Evolutionary conservation across 495 filamentous ascomycete genomes (phyloP), one percentile per base, ranked within the genome.

Genomic region (Aspergillus homomorphus): DNA sequence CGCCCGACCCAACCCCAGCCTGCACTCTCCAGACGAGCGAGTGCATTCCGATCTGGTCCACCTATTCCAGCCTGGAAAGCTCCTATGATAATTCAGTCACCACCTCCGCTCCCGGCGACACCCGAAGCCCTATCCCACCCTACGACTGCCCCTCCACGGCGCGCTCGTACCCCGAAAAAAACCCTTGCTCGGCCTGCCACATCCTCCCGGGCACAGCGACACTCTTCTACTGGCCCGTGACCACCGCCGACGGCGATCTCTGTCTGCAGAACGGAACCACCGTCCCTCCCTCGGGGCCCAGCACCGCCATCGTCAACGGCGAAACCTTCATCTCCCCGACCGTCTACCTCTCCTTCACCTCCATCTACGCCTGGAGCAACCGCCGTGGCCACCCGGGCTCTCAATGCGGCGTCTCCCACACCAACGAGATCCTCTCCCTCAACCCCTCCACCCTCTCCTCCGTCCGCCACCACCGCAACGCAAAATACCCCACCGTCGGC

Each of bases 181-280:
- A 69, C 23, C 62, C 62, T 5, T 69, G 67, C 54, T 50, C 62
- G 4, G 45, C 44, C 14, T 69, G 64, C 48, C 67, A 67, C 48
- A 65, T 63, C 44, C 58, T 69, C 51, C 67, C 67, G 4, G 64
- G 38, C n/a, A 62, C 58, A 4, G 67, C 67, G 8, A 69, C 67
- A n/a, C 51, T 69, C 45, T 69, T 65, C 51, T 69, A 67, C 62
- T 69, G 67, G 67, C 67, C 67, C 15, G 62, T 63, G 24, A 58
- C 54, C 20, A 67, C 67, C 30, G 53, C 50, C 2, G 28, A n/a
- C 21, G 66, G 66, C n/a, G 66, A 64, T 33, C 61, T 66, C 38
- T 69, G 63, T 55, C 56, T 55, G 30, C 59, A 66, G 50, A 58
- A 62, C 45, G 66, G 66, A 53, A 63, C 57, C 38, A 69, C 64